Evolutionary conservation across 495 filamentous ascomycete genomes (phyloP).

Genomic region (Xylaria scruposa): DNA sequence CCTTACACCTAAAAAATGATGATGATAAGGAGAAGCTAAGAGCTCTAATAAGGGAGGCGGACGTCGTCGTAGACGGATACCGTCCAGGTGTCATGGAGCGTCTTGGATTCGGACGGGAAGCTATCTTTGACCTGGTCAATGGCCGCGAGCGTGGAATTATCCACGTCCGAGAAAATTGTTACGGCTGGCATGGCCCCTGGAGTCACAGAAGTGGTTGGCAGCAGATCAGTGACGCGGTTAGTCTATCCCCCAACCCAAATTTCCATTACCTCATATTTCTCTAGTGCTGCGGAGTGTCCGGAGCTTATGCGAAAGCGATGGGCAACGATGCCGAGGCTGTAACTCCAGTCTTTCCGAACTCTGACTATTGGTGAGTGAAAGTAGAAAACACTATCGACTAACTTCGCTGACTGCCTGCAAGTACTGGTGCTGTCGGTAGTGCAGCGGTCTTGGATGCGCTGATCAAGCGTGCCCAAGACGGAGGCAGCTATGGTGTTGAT

Average conservation of each 20-base stretch:
- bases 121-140: constrained; percentile 53
- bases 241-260: background rate
- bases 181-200: constrained; percentile 61
- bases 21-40: constrained; percentile 51
- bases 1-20: constrained; percentile 52
- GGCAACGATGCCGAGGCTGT: constrained; percentile 56
- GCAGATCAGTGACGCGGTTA: constrained; percentile 56
- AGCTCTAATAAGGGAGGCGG: constrained; percentile 55
- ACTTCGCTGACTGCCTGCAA: background rate
- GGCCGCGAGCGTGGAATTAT: constrained; percentile 52
- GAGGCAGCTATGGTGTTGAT: constrained; percentile 59
- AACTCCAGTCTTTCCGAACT: constrained; percentile 66
- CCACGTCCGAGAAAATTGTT: constrained; percentile 60
- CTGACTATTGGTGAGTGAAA: constrained; percentile 58
- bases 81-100: constrained; percentile 55
- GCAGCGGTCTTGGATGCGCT: constrained; percentile 60
- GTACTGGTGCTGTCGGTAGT: constrained; percentile 40
- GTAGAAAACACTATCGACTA: background rate
- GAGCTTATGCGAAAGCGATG: constrained; percentile 63
- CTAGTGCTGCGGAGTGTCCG: constrained; percentile 49
- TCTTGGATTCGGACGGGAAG: constrained; percentile 54
- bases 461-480: constrained; percentile 55
- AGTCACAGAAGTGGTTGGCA: constrained; percentile 57
- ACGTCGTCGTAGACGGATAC: constrained; percentile 62
- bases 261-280: background rate